These are phyloP conservation scores for Pythium dissimile DNA, from an alignment of 352 stramenopile species.

Conservation along the genomic window DNA sequence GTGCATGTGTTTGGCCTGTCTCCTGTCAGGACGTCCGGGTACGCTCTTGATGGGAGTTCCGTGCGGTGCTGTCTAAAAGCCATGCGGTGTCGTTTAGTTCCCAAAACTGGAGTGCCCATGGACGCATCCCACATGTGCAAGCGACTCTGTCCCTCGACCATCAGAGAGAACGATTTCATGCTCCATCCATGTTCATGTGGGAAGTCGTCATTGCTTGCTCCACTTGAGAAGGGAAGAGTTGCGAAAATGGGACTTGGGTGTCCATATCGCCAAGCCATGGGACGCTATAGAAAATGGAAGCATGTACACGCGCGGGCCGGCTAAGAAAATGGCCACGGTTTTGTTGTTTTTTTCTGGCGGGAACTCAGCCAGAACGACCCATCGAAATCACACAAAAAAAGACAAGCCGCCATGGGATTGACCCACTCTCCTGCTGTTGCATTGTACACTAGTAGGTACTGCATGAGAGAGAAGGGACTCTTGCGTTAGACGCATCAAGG, in stretches of 20 bases:
- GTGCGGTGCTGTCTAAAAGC: too few species aligned
- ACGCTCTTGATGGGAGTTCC: neutral
- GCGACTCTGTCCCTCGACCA: neutral
- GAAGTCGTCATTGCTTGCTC: neutral
- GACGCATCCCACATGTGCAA: neutral
- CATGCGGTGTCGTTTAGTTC: too few species aligned
- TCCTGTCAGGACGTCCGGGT: neutral
- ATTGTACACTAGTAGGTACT: neutral
- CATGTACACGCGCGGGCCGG: constrained; percentile 10
- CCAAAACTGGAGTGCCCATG: neutral
- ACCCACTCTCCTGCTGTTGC: neutral
- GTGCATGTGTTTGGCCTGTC: too few species aligned
- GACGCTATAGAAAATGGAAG: constrained; percentile 14
- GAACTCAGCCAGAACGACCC: too few species aligned
- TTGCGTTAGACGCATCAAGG: too few species aligned
- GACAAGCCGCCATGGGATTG: neutral
- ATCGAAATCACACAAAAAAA: neutral
- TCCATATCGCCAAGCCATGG: neutral
- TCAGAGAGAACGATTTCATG: neutral
- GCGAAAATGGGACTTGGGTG: neutral
- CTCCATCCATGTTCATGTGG: constrained; percentile 9
- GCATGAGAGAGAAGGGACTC: neutral
- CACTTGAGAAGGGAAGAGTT: neutral
- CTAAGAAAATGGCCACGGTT: too few species aligned
- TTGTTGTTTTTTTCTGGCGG: too few species aligned